A percentile compares a stretch with the other conserved stretches of the same genome.
Evolutionary conservation across 495 filamentous ascomycete species (phyloP).

Genomic region (Xylaria nigripes): DNA sequence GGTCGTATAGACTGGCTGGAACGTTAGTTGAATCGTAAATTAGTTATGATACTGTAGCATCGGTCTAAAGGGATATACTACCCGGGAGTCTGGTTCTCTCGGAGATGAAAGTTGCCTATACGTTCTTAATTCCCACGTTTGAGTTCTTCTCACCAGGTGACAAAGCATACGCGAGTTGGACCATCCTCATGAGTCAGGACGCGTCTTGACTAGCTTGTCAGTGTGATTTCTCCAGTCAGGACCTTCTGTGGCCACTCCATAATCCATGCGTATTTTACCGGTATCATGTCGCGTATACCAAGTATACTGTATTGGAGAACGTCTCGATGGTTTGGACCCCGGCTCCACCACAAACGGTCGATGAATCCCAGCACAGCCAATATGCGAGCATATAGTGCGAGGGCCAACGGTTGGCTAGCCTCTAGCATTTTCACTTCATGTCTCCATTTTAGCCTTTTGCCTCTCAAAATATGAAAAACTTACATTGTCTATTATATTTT

Average conservation of each 20-base stretch:
- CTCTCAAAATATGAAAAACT: not conserved
- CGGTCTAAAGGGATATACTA: not conserved
- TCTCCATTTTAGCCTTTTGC: not conserved
- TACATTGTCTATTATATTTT: not conserved
- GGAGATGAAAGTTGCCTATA: not conserved
- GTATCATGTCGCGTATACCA: conserved; percentile 3
- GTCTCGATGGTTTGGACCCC: conserved; percentile 1
- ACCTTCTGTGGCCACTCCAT: conserved; percentile 6
- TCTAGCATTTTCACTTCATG: conserved; percentile 1
- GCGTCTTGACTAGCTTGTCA: not conserved
- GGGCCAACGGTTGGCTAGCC: conserved; percentile 5
- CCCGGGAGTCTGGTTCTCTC: not conserved
- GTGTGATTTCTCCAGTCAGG: not conserved
- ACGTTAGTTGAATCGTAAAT: too few relatives aligned
- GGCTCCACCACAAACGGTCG: conserved; percentile 10
- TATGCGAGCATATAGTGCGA: conserved; percentile 9
- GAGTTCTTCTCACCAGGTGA: not conserved
- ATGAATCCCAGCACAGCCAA: conserved; percentile 3
- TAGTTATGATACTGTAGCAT: not conserved
- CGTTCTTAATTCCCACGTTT: not conserved
- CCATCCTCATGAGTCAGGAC: not conserved
- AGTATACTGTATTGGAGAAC: conserved; percentile 1
- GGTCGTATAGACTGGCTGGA: not conserved
- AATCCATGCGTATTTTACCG: not conserved
- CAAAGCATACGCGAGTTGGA: not conserved